Evolutionary conservation across 164 flowering plant genomes (phyloP).

Genomic region (Liquidambar formosana): DNA sequence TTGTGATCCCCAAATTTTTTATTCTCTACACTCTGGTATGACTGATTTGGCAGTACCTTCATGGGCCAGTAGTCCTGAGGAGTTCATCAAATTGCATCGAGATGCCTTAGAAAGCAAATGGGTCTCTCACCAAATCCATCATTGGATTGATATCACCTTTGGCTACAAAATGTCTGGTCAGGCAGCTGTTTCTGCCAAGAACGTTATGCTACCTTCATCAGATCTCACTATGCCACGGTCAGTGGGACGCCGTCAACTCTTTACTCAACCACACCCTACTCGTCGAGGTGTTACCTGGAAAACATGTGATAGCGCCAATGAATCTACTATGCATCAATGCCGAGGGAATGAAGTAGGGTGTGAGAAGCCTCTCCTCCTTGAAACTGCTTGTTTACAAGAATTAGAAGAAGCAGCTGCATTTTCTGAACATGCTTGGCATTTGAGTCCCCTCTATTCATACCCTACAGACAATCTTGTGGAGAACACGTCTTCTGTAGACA

Average conservation of each 20-base stretch:
- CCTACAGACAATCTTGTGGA: constrained; percentile 17
- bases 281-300: constrained; percentile 33
- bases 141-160: constrained; percentile 95
- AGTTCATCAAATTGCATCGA: constrained; percentile 85
- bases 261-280: constrained; percentile 78
- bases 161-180: constrained; percentile 93
- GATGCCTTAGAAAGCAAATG: constrained; percentile 83
- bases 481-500: constrained; percentile 17
- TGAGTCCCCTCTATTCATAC: constrained; percentile 57
- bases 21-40: constrained; percentile 83
- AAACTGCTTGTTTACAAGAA: constrained; percentile 48
- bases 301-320: constrained; percentile 4
- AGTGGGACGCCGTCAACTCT: constrained; percentile 86
- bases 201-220: constrained; percentile 83
- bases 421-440: constrained; percentile 63
- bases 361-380: constrained; percentile 28
- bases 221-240: constrained; percentile 67
- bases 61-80: constrained; percentile 79
- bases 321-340: constrained; percentile 12
- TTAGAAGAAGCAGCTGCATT: constrained; percentile 73
- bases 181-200: constrained; percentile 86
- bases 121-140: constrained; percentile 77
- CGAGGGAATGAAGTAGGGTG: constrained; percentile 13
- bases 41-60: constrained; percentile 83
- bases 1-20: constrained; percentile 74